Percentiles rank a stretch among this genome's conserved stretches.
Evolutionary conservation across 2,329 filamentous ascomycete species (phyloP).

Genomic region (Periconia sp.): DNA sequence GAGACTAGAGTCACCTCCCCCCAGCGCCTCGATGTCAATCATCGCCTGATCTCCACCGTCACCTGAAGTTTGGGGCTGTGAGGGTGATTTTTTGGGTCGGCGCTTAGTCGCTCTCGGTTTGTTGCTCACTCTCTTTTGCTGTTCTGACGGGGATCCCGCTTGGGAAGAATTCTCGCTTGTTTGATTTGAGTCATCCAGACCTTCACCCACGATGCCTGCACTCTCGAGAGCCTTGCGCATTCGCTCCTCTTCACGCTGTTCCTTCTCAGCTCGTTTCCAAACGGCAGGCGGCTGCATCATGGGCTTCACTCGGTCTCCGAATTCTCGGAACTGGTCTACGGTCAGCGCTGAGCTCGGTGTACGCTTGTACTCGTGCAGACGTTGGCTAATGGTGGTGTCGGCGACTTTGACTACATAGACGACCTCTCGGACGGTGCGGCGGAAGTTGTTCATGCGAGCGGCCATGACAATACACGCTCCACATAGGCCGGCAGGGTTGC

Average conservation of each 20-base stretch:
- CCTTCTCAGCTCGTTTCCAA: conserved; percentile 66
- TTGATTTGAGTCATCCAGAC: neutral
- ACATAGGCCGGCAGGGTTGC: conserved; percentile 90
- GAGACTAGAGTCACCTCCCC: conserved; percentile 21
- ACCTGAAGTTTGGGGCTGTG: neutral
- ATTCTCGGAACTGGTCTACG: conserved; percentile 81
- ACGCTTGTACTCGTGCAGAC: conserved; percentile 87
- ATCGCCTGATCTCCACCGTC: conserved; percentile 8
- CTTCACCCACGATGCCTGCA: too few species aligned
- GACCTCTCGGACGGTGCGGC: conserved; percentile 88
- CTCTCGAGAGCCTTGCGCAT: conserved; percentile 21
- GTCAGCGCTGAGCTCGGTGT: conserved; percentile 86
- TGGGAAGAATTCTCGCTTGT: neutral
- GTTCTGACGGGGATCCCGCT: conserved; percentile 1
- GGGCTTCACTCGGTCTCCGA: conserved; percentile 71
- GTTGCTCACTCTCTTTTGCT: conserved; percentile 3
- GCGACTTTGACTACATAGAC: conserved; percentile 99
- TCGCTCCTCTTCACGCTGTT: conserved; percentile 41
- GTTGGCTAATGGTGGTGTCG: conserved; percentile 88
- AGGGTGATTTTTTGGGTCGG: neutral
- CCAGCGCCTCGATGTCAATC: conserved; percentile 25
- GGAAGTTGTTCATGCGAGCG: conserved; percentile 97
- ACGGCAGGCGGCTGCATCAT: conserved; percentile 75
- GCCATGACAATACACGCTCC: conserved; percentile 94
- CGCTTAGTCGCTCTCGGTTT: conserved; percentile 1